Base-by-base conservation (phyloP, 805 yeast species). In the Metschnikowia orientalis region DNA sequence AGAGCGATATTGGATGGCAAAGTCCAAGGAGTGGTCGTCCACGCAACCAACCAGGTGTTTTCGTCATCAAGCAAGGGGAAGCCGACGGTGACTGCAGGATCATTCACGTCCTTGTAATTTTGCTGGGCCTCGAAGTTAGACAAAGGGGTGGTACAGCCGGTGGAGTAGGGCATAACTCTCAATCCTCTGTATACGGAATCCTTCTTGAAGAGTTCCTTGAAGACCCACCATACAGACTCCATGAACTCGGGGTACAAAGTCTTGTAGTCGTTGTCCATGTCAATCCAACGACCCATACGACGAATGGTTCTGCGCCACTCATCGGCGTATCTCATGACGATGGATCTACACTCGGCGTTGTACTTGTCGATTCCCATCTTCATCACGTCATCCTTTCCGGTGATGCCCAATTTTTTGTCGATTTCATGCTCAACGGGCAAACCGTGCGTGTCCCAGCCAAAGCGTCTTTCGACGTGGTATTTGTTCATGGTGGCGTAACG, bases 11-110 rank as follows among this genome's bases (percentile, higher is more conserved):
- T 90, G 18, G 95, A 84, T 25, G 98, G 98, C 56, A 92, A 71
- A 31, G 99, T 94, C 99, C 99, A 92, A 33, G 99, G 99, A 16
- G 99, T 92, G 40, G 99, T 92, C 27, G 99, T 92, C 99, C 99
- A 92, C 7, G 97, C 97, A 23, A 92, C 89, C 46, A 92, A 69
- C 45, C 75, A 69, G 34, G 95, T 85, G 52, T 82, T 77, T 44
- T 86, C 88, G 53, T 89, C 94, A 42, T 77, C 84, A 19, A 73
- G 66, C 36, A 85, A 68, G 43, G 85, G 84, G 73, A 92, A 94
- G 17, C 87, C 95, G 48, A 92, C 64, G 40, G 96, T 88, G 31
- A 94, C 89, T 8, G 96, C 95, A 7, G 99, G 99, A 61, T 92
- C 99, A 42, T 78, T 75, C 31, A 92, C 97, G 40, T 92, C 97